Base-by-base conservation (phyloP, 345 rosid genomes). In the Pugionium dolabratum region DNA sequence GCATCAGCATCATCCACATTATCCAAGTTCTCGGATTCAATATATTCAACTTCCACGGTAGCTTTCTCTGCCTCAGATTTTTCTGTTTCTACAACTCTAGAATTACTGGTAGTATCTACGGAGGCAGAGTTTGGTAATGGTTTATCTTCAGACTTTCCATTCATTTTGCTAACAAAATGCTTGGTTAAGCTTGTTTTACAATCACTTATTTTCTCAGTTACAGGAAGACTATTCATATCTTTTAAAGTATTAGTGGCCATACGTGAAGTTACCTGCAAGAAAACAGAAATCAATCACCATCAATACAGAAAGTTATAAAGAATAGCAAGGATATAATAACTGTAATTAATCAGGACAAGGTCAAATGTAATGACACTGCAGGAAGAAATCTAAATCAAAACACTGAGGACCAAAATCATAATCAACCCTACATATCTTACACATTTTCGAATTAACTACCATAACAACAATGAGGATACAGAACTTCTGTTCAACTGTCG, bases 241-340 rank as follows among this genome's bases (percentile, higher is more conserved):
- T 77, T 83, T 29, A 87, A 82, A 52, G 95, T 87, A 64, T 61
- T 79, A 62, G 52, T 86, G 44, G 95, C 84, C 96, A 89, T 92
- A 25, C 68, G 64, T 71, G 68, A 41, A 59, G 28, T 64, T n/a
- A 48, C 63, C 69, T 70, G 69, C 29, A 7, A 35, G 33, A 11
- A 52, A 6, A 41, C 34, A 55, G 51, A 64, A 8, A 55, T 7
- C 6, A 33, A 51, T 48, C 70, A 57, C 59, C 48, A 50, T 7
- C 30, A 49, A 25, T 32, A 39, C 35, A 54, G 6, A 62, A 2
- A 30, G 28, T 11, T 9, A 11, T 7, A 46, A 43, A 53, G 53
- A 70, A 30, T 10, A 27, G 2, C 25, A 29, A 29, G 28, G 35
- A 42, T 4, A 25, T 7, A 31, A 29, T 4, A 9, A 39, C 18